phyloP scores from a whole-genome alignment of 805 yeast genomes.

The Barnettozyma californica region DNA sequence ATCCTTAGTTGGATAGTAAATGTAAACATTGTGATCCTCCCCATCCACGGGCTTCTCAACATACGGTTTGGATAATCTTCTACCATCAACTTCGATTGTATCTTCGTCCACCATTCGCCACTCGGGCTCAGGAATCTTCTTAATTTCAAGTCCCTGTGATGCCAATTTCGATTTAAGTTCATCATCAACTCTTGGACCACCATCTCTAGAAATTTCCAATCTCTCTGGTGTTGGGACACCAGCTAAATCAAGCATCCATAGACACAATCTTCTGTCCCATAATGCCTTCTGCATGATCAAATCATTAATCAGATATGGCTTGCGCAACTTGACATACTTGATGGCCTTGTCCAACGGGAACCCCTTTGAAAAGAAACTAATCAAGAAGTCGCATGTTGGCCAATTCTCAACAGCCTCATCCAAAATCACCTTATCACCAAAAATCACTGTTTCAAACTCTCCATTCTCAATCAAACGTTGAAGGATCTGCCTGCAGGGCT shows the following conservation, averaged over 20 bases:
- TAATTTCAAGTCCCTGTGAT: slow-evolving; percentile 49
- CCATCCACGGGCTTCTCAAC: slow-evolving; percentile 99
- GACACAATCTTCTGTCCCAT: slow-evolving; percentile 95
- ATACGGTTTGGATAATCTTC: slow-evolving; percentile 75
- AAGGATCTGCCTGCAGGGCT: slow-evolving; percentile 90
- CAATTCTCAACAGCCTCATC: slow-evolving; percentile 93
- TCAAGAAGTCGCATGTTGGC: slow-evolving; percentile 97
- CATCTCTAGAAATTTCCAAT: slow-evolving; percentile 88
- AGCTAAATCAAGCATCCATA: slow-evolving; percentile 70
- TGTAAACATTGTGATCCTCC: slow-evolving; percentile 94
- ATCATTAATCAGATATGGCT: slow-evolving; percentile 88
- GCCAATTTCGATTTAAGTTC: slow-evolving; percentile 56
- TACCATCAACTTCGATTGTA: slow-evolving; percentile 70
- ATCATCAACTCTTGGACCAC: slow-evolving; percentile 84
- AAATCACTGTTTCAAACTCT: slow-evolving; percentile 93
- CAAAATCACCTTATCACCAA: slow-evolving; percentile 93
- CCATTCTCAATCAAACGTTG: slow-evolving; percentile 86
- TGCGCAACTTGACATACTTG: slow-evolving; percentile 77
- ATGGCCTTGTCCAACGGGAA: slow-evolving; percentile 97
- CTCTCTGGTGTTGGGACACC: slow-evolving; percentile 89
- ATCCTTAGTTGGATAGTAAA: slow-evolving; percentile 77
- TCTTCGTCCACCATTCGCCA: slow-evolving; percentile 91
- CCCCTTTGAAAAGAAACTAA: slow-evolving; percentile 91
- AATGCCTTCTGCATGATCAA: slow-evolving; percentile 83
- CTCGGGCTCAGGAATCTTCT: slow-evolving; percentile 52